Base-by-base conservation (phyloP, 2,329 filamentous ascomycete genomes). In the Cryphonectria naterciae region DNA sequence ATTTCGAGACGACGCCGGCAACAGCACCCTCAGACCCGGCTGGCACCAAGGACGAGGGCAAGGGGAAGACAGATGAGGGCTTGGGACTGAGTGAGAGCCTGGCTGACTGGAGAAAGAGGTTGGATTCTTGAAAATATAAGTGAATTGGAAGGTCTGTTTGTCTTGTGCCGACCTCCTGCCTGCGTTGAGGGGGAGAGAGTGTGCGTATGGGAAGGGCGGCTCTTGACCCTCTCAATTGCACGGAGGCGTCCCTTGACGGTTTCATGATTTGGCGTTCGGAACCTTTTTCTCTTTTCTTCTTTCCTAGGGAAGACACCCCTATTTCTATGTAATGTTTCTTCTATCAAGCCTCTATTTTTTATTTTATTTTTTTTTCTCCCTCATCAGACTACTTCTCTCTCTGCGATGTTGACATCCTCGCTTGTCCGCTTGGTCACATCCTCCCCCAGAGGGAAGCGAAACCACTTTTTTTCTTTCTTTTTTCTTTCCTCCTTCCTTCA, bases 21-120 rank as follows among this genome's bases (percentile, higher is more conserved):
- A 56, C 69, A 60, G 46, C 70, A 56, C 70, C 74, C 52, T 67
- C 68, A 7, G 60, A 65, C 37, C 75, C 76, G 58, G 78, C 77
- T 67, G 76, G 74, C 15, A 81, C 83, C 28, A 84, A 85, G 54
- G 84, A 86, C 10, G 78, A 78, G 43, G 67, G 52, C 28, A 71
- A 65, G 63, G 70, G 62, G 43, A 66, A 68, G 19, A 65, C 69
- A 46, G 80, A 75, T 13, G 68, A 68, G 32, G 82, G 82, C 6
- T 76, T 84, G 19, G 88, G 85, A 35, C 83, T 94, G 75, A 93
- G 88, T 76, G 91, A 91, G 78, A 93, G 89, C 76, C 81, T 96
- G 60, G 90, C 91, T 15, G 92, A 93, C 78, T 97, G 93, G 93
- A 87, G 93, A 75, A 92, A 93, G 80, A 86, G 92, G 76, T 85